Evolutionary conservation across 2,329 filamentous ascomycete species (phyloP).

Genomic region (Beauveria rudraprayagi): DNA sequence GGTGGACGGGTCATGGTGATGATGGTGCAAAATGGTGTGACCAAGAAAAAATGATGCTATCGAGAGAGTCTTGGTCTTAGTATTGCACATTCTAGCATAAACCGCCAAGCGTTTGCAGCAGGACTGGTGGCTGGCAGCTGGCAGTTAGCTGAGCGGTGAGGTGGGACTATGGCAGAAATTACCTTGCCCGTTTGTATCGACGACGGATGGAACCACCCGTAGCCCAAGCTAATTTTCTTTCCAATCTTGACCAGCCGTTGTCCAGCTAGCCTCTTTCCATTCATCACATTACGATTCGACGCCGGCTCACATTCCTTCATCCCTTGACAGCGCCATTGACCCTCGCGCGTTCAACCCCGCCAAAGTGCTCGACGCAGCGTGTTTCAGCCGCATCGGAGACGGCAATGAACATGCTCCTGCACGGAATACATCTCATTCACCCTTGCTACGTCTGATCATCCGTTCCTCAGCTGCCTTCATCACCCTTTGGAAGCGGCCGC

Average conservation of each 20-base stretch:
- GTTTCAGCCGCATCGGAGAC: constrained; percentile 6
- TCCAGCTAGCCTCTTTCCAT: background rate
- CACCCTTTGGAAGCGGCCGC: background rate
- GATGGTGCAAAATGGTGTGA: background rate
- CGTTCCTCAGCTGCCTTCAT: background rate
- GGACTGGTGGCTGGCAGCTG: background rate
- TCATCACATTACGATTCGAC: background rate
- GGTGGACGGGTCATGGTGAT: background rate
- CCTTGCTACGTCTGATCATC: constrained; percentile 9
- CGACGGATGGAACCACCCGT: too few species aligned
- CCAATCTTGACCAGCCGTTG: background rate
- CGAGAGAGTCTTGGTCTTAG: background rate
- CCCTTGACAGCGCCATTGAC: background rate
- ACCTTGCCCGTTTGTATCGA: background rate
- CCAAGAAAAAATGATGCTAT: background rate
- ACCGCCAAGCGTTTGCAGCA: background rate
- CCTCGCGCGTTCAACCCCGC: background rate
- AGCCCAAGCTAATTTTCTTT: background rate
- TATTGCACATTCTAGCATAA: background rate
- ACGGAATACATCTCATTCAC: background rate
- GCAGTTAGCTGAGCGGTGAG: constrained; percentile 1
- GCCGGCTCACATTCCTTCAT: background rate
- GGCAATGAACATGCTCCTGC: background rate
- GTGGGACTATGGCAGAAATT: background rate
- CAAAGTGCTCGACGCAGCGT: background rate